Base-by-base conservation (phyloP, 208 protist genomes). In the Wallacemonas sp. region DNA sequence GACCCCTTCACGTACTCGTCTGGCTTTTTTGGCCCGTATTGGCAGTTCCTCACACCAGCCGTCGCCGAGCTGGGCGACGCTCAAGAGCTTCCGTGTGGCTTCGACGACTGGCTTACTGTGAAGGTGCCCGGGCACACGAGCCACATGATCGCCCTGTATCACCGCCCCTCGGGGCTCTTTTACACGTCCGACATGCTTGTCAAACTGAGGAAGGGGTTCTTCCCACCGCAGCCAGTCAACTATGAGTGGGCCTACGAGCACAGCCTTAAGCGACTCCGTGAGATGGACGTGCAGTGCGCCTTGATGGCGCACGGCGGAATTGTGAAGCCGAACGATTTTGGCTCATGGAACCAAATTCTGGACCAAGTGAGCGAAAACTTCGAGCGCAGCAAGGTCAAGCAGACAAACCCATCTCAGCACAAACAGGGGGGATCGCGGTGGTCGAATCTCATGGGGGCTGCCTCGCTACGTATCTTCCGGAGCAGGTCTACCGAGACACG, bases 101-200 rank as follows among this genome's bases (percentile, higher is more conserved):
- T 82, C 61, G 64, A 81, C 1, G 78, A 84, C 62, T 89, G 78
- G 82, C 26, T 74, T 16, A 65, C 69, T 0, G 67, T 84, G 22
- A 76, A 73, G 59, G 71, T 77, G 32, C 74, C 82, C 22, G 82
- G 82, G 3, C 82, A 88, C 72, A 88, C 82, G 3, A 66, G 64
- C 14, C 77, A 88, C 61, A 82, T 84, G 77, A 59, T 88, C 11
- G 76, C 61, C 2, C 67, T 82, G 38, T 89, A 82, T 66, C 82
- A 89, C 68, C 5, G 38, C 12, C 52, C 72, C 16, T 69, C 76
- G 8, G 57, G 73, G n/a, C 67, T 72, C 41, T 77, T 89, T 38
- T 85, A 89, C 68, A 46, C 55, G 5, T 64, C 72, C 2, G 78
- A 89, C 54, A 61, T 78, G 54, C 52, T 79, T 54, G 76, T 89